Percentiles rank a stretch among this genome's conserved stretches.
Conservation (phyloP, 192 early-diverging fungal genomes). For the Lunasporangiospora selenospora region DNA sequence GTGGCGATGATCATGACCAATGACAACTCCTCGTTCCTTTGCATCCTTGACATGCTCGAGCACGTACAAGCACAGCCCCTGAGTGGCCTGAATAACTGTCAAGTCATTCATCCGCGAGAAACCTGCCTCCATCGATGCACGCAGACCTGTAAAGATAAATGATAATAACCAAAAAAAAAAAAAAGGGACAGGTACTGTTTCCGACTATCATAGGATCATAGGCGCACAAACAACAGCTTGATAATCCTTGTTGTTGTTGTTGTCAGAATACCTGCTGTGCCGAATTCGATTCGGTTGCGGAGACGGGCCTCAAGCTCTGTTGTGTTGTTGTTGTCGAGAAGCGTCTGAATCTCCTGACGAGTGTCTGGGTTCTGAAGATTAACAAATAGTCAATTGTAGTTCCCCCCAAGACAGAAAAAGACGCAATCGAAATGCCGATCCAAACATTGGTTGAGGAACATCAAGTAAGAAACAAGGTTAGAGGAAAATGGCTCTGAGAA, state of each 20-base stretch:
- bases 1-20: constrained; percentile 96
- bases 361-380: constrained; percentile 72
- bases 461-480: not conserved
- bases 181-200: not conserved
- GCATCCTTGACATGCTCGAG: constrained; percentile 62
- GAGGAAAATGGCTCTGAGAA: not conserved
- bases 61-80: constrained; percentile 82
- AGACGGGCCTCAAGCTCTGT: constrained; percentile 63
- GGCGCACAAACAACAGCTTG: not conserved
- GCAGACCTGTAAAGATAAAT: constrained; percentile 62
- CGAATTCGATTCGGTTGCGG: constrained; percentile 76
- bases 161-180: not conserved
- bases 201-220: not conserved
- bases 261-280: constrained; percentile 84
- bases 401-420: no score
- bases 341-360: constrained; percentile 60
- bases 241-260: no score
- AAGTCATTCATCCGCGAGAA: constrained; percentile 93
- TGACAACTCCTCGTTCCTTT: constrained; percentile 78
- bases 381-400: no score
- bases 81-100: constrained; percentile 92
- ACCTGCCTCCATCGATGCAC: constrained; percentile 94
- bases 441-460: no score
- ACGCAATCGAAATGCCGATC: no score
- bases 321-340: constrained; percentile 54